Base-by-base conservation (phyloP, 371 early-diverging fungal species). In the Batrachochytrium dendrobatidis region DNA sequence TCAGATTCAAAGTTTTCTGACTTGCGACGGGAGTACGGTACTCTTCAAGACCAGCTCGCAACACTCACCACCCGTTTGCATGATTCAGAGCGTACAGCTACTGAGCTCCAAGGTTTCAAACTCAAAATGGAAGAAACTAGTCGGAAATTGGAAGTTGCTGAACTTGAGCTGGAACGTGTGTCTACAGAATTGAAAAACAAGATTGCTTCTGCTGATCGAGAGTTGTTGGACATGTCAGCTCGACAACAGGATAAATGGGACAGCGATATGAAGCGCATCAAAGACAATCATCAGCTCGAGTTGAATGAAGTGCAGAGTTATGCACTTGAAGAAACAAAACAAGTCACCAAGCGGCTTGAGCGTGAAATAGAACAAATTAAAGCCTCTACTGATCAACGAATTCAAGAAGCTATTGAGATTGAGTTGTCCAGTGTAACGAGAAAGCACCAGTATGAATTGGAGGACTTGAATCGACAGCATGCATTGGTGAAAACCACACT, bases 401-500 rank as follows among this genome's bases (percentile, higher is more conserved):
- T 39, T 12, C 39, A 39, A n/a, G 39, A 39, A 15, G 39, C 39
- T n/a, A 33, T 45, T 39, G 46, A 65, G 53, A 22, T 44, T 20
- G 54, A 46, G 26, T 33, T 35, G 45, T 28, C 46, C 26, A 58
- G 49, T 45, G 8, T 34, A 2, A 33, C 46, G 31, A 7, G 22
- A 22, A 58, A 50, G 10, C 54, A 58, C 30, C 45, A 58, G 53
- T 45, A 31, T 2, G 59, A 58, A 39, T 0, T 48, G 8, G 53
- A 25, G 24, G 63, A 52, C 1, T 34, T 61, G 39, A 28, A 17
- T 53, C 20, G 51, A 60, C 15, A 63, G 46, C 34, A 58, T 24
- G 63, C 34, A 26, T 44, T 26, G 6, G 12, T 56, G 8, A 6
- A 5, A 18, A 30, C 48, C 15, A 39, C 39, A n/a, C 15, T 15